Evolutionary conservation across 2,329 filamentous ascomycete genomes (phyloP).

Genomic region (Rugonectria rugulosa): DNA sequence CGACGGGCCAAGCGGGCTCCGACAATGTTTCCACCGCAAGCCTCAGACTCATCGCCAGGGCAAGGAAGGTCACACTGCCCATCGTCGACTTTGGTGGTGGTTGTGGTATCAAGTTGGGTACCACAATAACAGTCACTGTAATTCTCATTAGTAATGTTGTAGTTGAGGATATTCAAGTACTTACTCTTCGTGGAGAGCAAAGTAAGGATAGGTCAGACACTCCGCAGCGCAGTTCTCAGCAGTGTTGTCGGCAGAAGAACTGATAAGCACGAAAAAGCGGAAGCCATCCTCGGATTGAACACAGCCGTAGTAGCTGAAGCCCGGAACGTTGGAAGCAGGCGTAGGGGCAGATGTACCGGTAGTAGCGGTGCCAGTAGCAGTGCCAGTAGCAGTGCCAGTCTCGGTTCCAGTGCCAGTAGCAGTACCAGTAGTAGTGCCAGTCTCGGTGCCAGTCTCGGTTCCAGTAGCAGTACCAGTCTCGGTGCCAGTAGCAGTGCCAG

Average conservation of each 20-base stretch:
- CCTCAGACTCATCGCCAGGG: slow-evolving; percentile 35
- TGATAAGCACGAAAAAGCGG: slow-evolving; percentile 32
- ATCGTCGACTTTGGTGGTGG: slow-evolving; percentile 17
- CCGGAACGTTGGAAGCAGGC: slow-evolving; percentile 8
- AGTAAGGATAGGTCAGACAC: slow-evolving; percentile 36
- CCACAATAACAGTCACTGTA: slow-evolving; percentile 44
- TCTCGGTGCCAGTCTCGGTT: background rate
- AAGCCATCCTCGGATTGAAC: slow-evolving; percentile 38
- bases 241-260: slow-evolving; percentile 24
- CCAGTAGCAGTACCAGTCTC: slow-evolving; percentile 10
- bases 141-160: slow-evolving; percentile 3
- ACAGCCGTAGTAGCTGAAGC: slow-evolving; percentile 41
- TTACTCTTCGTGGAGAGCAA: slow-evolving; percentile 37
- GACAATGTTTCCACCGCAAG: slow-evolving; percentile 37
- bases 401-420: slow-evolving; percentile 10
- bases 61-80: slow-evolving; percentile 38
- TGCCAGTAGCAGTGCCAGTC: background rate
- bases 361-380: background rate
- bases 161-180: background rate
- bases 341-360: slow-evolving; percentile 3
- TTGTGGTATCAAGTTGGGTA: slow-evolving; percentile 14
- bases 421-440: background rate
- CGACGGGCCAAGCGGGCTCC: slow-evolving; percentile 29
- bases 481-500: background rate
- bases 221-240: slow-evolving; percentile 31